phyloP scores from a whole-genome alignment of 495 filamentous ascomycete species.

The Neurospora tetrasperma region DNA sequence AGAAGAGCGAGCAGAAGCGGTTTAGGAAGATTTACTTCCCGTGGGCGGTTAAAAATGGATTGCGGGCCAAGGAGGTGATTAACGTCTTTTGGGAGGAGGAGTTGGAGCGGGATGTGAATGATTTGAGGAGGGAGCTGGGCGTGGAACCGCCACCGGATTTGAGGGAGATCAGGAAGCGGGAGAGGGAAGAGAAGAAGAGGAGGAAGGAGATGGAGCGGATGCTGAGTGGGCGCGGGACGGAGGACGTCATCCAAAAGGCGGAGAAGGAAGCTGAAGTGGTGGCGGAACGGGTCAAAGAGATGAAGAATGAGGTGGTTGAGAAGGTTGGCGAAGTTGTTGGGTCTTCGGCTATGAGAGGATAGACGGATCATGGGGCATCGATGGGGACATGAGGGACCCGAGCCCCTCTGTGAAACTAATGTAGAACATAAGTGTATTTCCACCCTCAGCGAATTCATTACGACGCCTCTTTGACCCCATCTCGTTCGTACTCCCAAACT shows the following conservation, averaged over 20 bases:
- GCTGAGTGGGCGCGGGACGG: not conserved
- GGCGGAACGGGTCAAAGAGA: not conserved
- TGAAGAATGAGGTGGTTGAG: not conserved
- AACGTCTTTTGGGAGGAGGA: constrained; percentile 99
- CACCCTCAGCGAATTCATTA: not conserved
- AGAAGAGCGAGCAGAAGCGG: constrained; percentile 60
- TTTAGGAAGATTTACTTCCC: constrained; percentile 71
- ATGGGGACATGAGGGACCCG: not conserved
- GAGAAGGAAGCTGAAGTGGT: not conserved
- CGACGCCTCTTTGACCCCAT: not conserved
- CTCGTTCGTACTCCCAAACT: not conserved
- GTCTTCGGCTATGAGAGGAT: not conserved
- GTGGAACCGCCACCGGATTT: constrained; percentile 88
- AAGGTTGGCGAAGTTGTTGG: not conserved
- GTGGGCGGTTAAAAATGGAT: constrained; percentile 81
- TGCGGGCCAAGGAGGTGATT: constrained; percentile 69
- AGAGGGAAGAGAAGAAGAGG: constrained; percentile 56
- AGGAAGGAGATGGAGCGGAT: constrained; percentile 40
- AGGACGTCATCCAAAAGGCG: not conserved
- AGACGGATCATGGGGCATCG: not conserved
- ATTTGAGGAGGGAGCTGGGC: constrained; percentile 58
- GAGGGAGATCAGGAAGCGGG: constrained; percentile 61
- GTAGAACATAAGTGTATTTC: not conserved
- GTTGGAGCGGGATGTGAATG: constrained; percentile 73
- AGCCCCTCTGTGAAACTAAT: not conserved